Evolutionary conservation across 164 flowering plant genomes (phyloP), one percentile per base, ranked within the genome.

Genomic region (Protea cynaroides): DNA sequence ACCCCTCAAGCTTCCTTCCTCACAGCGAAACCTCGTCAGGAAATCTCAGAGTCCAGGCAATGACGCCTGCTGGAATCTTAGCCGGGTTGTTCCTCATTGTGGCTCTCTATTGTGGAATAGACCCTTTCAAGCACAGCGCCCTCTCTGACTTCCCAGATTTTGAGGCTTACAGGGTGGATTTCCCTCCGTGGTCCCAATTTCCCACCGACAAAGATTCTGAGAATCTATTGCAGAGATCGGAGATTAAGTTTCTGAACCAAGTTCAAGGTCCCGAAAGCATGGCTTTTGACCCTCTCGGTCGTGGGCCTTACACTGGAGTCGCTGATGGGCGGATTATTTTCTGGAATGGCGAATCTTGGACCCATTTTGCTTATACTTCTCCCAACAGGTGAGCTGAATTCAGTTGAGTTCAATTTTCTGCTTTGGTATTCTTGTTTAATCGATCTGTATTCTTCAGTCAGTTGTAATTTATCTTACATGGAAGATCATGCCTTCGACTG

Each of bases 301-400:
- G 93, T 12, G 98, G 98, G 0, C 99, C 97, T 15, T 91, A 94
- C 70, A 88, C 97, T 1, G 96, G 99, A 19, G 82, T 94, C 17
- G 95, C 99, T 34, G 97, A 94, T 53, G 99, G 98, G 3, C 67
- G 98, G 53, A 60, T 93, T 58, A n/a, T 77, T 29, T 73, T 76
- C 70, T 76, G 80, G 80, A 71, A 71, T 13, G 75, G 80, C 55
- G 52, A 70, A 15, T 40, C 69, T 7, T 76, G 80, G 80, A 71
- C 58, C 8, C 77, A 76, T 55, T 76, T 76, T 38, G 77, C 80
- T 1, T 65, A 58, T 49, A 76, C 80, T 65, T 76, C 77, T 15
- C 58, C 77, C 10, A 69, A 69, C 53, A 67, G 74, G 76, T 76
- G 64, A 51, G 54, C 40, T 7, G 12, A 14, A 34, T 29, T 46